These are phyloP conservation scores for Cotoneaster glaucophyllus DNA, from an alignment of 306 rosid species.

Conservation along the genomic window DNA sequence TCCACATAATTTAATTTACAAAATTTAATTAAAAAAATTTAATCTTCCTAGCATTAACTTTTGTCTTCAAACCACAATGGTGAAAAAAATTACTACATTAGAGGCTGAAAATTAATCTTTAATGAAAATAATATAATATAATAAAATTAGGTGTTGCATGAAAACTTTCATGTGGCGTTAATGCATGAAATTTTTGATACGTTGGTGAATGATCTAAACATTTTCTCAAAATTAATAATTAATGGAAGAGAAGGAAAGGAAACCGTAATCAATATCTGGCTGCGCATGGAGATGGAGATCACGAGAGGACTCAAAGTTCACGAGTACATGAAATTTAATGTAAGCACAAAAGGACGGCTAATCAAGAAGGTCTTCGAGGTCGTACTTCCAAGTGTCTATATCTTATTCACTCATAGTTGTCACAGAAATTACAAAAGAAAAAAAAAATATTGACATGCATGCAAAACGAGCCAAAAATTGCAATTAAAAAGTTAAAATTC, in stretches of 20 bases:
- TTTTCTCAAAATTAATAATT: conserved; percentile 28
- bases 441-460: not conserved
- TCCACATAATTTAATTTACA: too few relatives aligned
- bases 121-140: not conserved
- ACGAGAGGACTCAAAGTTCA: conserved; percentile 47
- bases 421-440: not conserved
- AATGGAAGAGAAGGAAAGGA: conserved; percentile 23
- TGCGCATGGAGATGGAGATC: conserved; percentile 25
- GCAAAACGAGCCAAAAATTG: conserved; percentile 5
- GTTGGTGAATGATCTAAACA: conserved; percentile 12
- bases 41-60: too few relatives aligned
- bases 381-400: conserved; percentile 8
- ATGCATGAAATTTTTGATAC: conserved; percentile 4
- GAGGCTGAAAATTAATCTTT: not conserved
- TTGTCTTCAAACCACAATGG: too few relatives aligned
- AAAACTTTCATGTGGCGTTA: not conserved
- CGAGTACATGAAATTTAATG: conserved; percentile 19
- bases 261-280: not conserved
- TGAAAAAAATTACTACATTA: not conserved
- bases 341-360: conserved; percentile 47
- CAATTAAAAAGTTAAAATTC: not conserved
- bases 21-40: too few relatives aligned
- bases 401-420: conserved; percentile 14
- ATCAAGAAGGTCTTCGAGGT: conserved; percentile 7
- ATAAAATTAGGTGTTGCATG: conserved; percentile 5